A percentile compares a stretch with the other conserved stretches of the same genome.
These are phyloP conservation scores for Phytopythium sindhum DNA, from an alignment of 352 stramenopile genomes.

Conservation along the genomic window DNA sequence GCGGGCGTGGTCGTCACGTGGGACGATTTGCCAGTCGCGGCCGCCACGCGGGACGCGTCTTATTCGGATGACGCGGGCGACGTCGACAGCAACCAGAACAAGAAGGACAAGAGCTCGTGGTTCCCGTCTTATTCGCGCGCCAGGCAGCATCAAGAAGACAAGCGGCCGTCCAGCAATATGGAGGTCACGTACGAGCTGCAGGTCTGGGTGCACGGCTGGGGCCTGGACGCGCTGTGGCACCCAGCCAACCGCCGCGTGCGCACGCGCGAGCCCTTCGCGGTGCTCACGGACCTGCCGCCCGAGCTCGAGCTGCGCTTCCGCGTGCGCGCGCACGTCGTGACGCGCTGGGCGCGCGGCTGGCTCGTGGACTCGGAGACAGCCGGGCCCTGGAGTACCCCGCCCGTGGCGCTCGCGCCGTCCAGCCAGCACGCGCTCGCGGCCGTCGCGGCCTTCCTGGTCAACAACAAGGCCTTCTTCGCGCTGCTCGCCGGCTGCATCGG, in stretches of 20 bases:
- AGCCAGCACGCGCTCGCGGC: constrained; percentile 47
- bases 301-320: constrained; percentile 56
- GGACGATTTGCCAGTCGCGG: constrained; percentile 50
- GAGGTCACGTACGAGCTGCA: constrained; percentile 59
- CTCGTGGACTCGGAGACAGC: constrained; percentile 54
- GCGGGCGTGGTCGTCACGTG: constrained; percentile 62
- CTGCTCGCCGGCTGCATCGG: constrained; percentile 51
- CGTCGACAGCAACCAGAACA: neutral
- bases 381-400: constrained; percentile 49
- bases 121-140: neutral
- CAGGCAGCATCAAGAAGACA: neutral
- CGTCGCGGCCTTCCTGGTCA: constrained; percentile 40
- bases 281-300: constrained; percentile 45
- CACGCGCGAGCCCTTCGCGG: constrained; percentile 50
- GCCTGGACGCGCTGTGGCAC: constrained; percentile 60
- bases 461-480: constrained; percentile 46
- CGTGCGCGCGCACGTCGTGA: constrained; percentile 37
- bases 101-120: neutral
- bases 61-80: neutral
- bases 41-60: constrained; percentile 11
- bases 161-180: constrained; percentile 13
- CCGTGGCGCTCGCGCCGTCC: constrained; percentile 38
- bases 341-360: constrained; percentile 26
- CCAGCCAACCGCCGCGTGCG: constrained; percentile 43
- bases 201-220: constrained; percentile 64